Percentiles rank a stretch among this genome's conserved stretches.
phyloP scores from a whole-genome alignment of 2,329 filamentous ascomycete species.

The Plectosphaerella sp. region DNA sequence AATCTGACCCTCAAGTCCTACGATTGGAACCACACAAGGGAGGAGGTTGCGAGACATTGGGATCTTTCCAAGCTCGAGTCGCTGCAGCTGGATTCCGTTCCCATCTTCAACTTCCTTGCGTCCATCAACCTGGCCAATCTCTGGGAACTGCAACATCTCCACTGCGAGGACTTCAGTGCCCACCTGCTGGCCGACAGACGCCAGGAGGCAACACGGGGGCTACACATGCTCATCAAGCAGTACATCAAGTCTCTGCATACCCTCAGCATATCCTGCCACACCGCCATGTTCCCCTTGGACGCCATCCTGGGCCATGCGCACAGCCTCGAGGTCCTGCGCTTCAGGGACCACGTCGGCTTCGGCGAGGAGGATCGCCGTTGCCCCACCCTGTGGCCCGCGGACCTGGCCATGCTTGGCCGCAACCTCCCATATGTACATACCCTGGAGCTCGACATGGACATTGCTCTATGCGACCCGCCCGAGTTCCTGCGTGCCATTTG shows the following conservation, averaged over 20 bases:
- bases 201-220: conserved; percentile 30
- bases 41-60: conserved; percentile 37
- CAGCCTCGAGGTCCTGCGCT: conserved; percentile 31
- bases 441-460: conserved; percentile 44
- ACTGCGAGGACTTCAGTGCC: conserved; percentile 40
- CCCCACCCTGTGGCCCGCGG: conserved; percentile 31
- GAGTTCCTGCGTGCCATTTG: conserved; percentile 33
- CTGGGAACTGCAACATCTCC: conserved; percentile 27
- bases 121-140: conserved; percentile 34
- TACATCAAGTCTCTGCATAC: conserved; percentile 29
- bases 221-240: conserved; percentile 32
- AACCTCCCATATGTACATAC: conserved; percentile 26
- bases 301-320: conserved; percentile 31
- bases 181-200: conserved; percentile 30
- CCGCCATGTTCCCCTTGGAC: conserved; percentile 31
- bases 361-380: conserved; percentile 34
- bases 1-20: conserved; percentile 40
- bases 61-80: conserved; percentile 37
- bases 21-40: conserved; percentile 39
- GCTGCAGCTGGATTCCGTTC: conserved; percentile 37
- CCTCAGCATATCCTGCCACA: conserved; percentile 38
- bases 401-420: conserved; percentile 26
- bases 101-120: conserved; percentile 36
- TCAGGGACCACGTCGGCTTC: conserved; percentile 43
- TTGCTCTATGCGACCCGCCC: conserved; percentile 23